Conservation (phyloP, 129 eudicot genomes). For the Helichrysum umbraculigerum region DNA sequence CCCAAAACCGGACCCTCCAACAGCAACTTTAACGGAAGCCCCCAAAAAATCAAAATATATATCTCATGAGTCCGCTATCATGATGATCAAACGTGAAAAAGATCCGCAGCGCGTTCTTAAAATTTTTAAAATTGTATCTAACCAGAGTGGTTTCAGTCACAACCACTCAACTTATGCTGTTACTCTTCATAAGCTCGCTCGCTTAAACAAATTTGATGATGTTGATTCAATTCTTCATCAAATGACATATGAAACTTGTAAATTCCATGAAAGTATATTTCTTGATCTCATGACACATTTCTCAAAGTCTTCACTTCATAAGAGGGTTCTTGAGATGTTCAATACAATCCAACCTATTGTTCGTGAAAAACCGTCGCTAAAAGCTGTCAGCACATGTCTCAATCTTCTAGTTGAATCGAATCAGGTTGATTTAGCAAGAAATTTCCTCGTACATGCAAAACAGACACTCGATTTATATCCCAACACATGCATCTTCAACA, state of each 20-base stretch:
- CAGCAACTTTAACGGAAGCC: constrained; percentile 27
- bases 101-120: constrained; percentile 46
- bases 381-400: constrained; percentile 83
- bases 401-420: constrained; percentile 78
- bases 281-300: constrained; percentile 75
- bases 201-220: constrained; percentile 48
- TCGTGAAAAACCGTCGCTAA: constrained; percentile 73
- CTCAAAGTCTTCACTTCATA: constrained; percentile 50
- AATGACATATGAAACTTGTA: constrained; percentile 82
- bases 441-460: constrained; percentile 52
- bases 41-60: constrained; percentile 59
- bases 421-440: constrained; percentile 66
- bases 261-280: constrained; percentile 79
- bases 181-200: constrained; percentile 73
- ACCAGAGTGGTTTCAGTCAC: constrained; percentile 78
- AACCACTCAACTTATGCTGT: constrained; percentile 77
- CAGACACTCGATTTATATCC: constrained; percentile 50
- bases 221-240: constrained; percentile 69
- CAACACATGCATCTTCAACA: constrained; percentile 89
- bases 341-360: constrained; percentile 53
- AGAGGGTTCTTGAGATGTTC: constrained; percentile 81
- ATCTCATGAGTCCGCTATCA: constrained; percentile 60
- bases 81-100: constrained; percentile 61
- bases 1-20: constrained; percentile 43
- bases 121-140: constrained; percentile 31